phyloP scores from a whole-genome alignment of 352 stramenopile species.

The Nothophytophthora sp. region DNA sequence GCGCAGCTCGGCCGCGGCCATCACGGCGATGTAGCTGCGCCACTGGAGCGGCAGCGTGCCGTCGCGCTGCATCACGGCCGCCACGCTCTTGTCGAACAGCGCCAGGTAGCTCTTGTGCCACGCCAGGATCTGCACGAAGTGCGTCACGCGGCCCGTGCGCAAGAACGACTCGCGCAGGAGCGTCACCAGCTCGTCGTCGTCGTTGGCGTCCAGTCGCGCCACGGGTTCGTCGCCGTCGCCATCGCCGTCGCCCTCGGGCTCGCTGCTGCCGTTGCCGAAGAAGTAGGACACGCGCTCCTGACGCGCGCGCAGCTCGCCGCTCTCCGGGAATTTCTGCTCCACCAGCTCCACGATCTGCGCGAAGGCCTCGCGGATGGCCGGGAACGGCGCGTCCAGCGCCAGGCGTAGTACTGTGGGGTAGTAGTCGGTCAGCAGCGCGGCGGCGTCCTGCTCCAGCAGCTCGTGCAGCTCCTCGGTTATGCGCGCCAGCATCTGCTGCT shows the following conservation, averaged over 20 bases:
- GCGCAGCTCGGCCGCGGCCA: constrained; percentile 74
- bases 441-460: constrained; percentile 46
- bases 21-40: constrained; percentile 85
- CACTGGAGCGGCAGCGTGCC: constrained; percentile 80
- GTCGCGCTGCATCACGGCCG: constrained; percentile 74
- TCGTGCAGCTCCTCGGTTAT: constrained; percentile 59
- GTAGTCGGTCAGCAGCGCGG: constrained; percentile 56
- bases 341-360: constrained; percentile 43
- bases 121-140: constrained; percentile 74
- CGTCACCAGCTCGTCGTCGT: constrained; percentile 49
- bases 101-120: constrained; percentile 82
- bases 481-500: constrained; percentile 56
- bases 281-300: constrained; percentile 70
- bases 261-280: constrained; percentile 34
- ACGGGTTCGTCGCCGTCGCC: constrained; percentile 23
- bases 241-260: constrained; percentile 14
- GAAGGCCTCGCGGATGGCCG: constrained; percentile 61
- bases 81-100: constrained; percentile 65
- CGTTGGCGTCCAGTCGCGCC: constrained; percentile 22
- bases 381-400: constrained; percentile 67
- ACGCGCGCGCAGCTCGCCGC: constrained; percentile 24
- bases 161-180: constrained; percentile 68
- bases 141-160: constrained; percentile 67
- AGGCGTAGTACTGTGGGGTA: constrained; percentile 71
- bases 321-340: constrained; percentile 39